A percentile compares a stretch with the other conserved stretches of the same genome.
These are phyloP conservation scores for Allantophomopsis cytisporea DNA, from an alignment of 2,329 filamentous ascomycete genomes.

Conservation along the genomic window DNA sequence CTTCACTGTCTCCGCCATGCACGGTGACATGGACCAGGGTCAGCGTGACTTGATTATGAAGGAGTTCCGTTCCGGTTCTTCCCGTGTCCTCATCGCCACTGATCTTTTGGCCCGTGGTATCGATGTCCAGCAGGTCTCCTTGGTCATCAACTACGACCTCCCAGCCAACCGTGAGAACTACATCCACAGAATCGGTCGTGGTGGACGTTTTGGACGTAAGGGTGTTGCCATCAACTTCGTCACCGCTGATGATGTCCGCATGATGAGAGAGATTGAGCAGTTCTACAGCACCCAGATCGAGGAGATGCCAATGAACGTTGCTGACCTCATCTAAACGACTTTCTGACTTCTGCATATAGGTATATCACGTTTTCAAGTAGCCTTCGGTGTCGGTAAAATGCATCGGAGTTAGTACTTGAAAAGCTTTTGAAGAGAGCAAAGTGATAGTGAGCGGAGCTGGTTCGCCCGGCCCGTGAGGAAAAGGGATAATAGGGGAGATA, in stretches of 20 bases:
- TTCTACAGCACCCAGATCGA: conserved; percentile 99
- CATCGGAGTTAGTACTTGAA: conserved; percentile 9
- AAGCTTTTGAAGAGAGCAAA: conserved; percentile 9
- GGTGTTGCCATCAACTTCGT: conserved; percentile 99
- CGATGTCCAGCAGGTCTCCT: conserved; percentile 97
- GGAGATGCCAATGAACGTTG: conserved; percentile 98
- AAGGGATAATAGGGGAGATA: conserved; percentile 14
- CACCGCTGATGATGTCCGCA: conserved; percentile 95
- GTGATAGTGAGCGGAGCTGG: conserved; percentile 21
- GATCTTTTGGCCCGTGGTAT: conserved; percentile 98
- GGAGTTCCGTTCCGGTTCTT: conserved; percentile 98
- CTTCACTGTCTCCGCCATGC: conserved; percentile 99
- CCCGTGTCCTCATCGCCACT: conserved; percentile 95
- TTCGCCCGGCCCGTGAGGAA: conserved; percentile 19
- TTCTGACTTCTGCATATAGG: conserved; percentile 6
- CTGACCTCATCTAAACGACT: conserved; percentile 53
- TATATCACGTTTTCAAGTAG: conserved; percentile 17
- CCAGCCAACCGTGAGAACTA: conserved; percentile 99
- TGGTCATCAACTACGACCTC: conserved; percentile 99
- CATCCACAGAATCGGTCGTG: conserved; percentile 99
- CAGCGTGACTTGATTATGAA: conserved; percentile 99
- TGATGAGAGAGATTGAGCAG: conserved; percentile 99
- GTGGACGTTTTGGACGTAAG: conserved; percentile 99
- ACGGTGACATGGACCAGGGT: conserved; percentile 97
- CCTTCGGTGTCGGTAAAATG: conserved; percentile 7